Evolutionary conservation across 2,329 filamentous ascomycete genomes (phyloP), one percentile per base, ranked within the genome.

Genomic region (Phaeosphaeria sp.): DNA sequence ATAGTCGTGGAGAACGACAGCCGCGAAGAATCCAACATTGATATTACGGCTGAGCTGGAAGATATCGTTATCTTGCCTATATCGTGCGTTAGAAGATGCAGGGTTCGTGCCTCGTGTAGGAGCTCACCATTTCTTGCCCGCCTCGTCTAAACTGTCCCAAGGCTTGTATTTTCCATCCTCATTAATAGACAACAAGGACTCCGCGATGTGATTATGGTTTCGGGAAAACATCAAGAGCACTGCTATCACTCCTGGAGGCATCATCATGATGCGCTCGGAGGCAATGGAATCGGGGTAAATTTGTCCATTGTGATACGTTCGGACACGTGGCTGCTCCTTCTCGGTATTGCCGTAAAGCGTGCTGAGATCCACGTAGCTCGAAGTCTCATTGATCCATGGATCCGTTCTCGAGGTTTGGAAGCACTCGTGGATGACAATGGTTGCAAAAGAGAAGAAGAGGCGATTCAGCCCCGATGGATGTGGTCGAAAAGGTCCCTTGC

Each of bases 151-250:
- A 0, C 88, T 91, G 44, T 92, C 86, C 40, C 87, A 86, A 53
- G 92, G 90, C 56, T 87, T 87, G 2, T 83, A 97, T 22, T 91
- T 86, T 17, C 87, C 89, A 49, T 87, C 87, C 68, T 97, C 93
- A 66, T 97, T 96, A 76, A 97, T 93, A 20, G 85, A 80, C 0
- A 90, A 89, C 20, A 97, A 81, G 57, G 93, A 89, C 53, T 88
- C 85, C 1, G 90, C 92, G 0, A 93, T 86, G 64, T 94, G 85
- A 76, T 97, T 97, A 78, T 97, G 93, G 77, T 95, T 95, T 13
- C 81, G 76, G 53, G 83, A 84, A 79, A 89, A 91, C 76, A 90
- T 84, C 57, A 91, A 84, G 25, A 91, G 76, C 59, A 91, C 78
- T 21, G 86, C 83, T 52, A 86, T 85, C 24, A 89, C 87, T n/a